A percentile compares a stretch with the other conserved stretches of the same genome.
These are phyloP conservation scores for Pneumocystis wakefieldiae DNA, from an alignment of 1,139 yeast genomes.

Conservation along the genomic window DNA sequence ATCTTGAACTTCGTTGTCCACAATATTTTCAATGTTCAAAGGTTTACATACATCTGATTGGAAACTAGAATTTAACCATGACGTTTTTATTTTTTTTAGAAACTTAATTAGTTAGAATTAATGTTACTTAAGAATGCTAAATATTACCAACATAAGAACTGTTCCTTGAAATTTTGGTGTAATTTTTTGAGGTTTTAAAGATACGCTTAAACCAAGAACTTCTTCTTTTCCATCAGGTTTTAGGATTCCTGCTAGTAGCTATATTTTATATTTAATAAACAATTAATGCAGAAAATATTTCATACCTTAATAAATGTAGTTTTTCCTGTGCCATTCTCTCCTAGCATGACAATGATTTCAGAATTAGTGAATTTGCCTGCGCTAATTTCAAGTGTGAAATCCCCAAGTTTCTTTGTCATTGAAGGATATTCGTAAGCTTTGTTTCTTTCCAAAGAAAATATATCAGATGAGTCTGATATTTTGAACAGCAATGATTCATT, in stretches of 20 bases:
- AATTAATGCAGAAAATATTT: not conserved
- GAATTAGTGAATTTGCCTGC: constrained; percentile 88
- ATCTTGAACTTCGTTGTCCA: constrained; percentile 94
- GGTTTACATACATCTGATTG: constrained; percentile 97
- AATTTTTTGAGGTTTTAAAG: constrained; percentile 97
- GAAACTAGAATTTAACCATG: constrained; percentile 91
- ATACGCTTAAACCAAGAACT: constrained; percentile 77
- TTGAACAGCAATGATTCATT: constrained; percentile 88
- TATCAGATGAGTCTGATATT: constrained; percentile 81
- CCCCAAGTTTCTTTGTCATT: constrained; percentile 88
- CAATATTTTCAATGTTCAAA: constrained; percentile 76
- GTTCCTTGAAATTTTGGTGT: constrained; percentile 98
- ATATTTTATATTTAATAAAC: not conserved
- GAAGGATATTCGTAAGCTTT: constrained; percentile 63
- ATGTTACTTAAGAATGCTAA: not conserved
- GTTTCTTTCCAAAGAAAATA: constrained; percentile 59
- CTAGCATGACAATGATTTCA: constrained; percentile 97
- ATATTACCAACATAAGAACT: constrained; percentile 61
- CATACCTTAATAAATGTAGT: constrained; percentile 72
- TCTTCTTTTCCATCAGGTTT: constrained; percentile 67
- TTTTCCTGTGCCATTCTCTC: constrained; percentile 98
- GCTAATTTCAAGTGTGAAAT: constrained; percentile 68
- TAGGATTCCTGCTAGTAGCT: constrained; percentile 74
- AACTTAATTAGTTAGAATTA: constrained; percentile 25
- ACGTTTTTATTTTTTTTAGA: constrained; percentile 87